Evolutionary conservation across 2,329 filamentous ascomycete species (phyloP), one percentile per base, ranked within the genome.

Genomic region (Pseudonectria foliicola): DNA sequence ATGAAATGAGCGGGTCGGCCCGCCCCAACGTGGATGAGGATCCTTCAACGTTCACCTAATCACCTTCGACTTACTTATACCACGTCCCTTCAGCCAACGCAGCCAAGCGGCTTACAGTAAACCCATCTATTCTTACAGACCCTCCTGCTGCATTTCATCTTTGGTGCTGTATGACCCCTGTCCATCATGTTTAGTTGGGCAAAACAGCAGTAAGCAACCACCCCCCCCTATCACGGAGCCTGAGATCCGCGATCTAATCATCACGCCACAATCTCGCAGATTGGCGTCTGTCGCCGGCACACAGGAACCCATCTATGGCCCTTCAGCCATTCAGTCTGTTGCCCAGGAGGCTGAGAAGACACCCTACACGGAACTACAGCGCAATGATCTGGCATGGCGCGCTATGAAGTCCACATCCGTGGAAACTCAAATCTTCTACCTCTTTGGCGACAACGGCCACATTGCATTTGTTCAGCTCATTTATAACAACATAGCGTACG

Each of bases 121-220:
- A n/a, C n/a, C n/a, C n/a, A n/a, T n/a, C n/a, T n/a, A n/a, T n/a
- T n/a, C n/a, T n/a, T n/a, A n/a, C n/a, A n/a, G n/a, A n/a, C n/a
- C n/a, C n/a, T n/a, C n/a, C n/a, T n/a, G n/a, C n/a, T n/a, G n/a
- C n/a, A n/a, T n/a, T n/a, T n/a, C n/a, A n/a, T n/a, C n/a, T n/a
- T n/a, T n/a, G n/a, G n/a, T n/a, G n/a, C n/a, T n/a, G n/a, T n/a
- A n/a, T n/a, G n/a, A n/a, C n/a, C n/a, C n/a, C n/a, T n/a, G n/a
- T n/a, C n/a, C n/a, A n/a, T n/a, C n/a, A 92, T 86, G 81, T 89
- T 94, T 71, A 92, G 87, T 71, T 95, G 88, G 88, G 82, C 88
- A 53, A 92, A 94, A 68, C 83, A 90, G 66, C 80, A 83, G 87
- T 92, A 71, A 66, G 85, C 44, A 8, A 8, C n/a, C n/a, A n/a